Evolutionary conservation across 1,284 basidiomycete species (phyloP).

Genomic region (Microbotryum lychnidis-dioicae): DNA sequence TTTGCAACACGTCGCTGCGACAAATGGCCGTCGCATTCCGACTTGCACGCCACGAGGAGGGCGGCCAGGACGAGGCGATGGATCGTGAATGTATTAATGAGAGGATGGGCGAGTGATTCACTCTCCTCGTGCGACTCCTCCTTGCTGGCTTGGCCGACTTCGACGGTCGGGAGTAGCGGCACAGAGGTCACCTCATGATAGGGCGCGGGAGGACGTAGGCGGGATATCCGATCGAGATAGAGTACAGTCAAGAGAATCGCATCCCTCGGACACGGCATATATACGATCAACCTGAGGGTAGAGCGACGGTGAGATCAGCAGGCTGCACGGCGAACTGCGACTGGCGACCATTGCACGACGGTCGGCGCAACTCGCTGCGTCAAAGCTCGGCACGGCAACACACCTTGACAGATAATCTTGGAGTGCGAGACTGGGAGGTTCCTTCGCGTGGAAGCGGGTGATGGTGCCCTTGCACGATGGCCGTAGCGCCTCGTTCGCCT

Average conservation of each 20-base stretch:
- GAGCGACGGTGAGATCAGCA: not conserved
- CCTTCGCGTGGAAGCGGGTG: slow-evolving; percentile 29
- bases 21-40: slow-evolving; percentile 20
- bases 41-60: slow-evolving; percentile 29
- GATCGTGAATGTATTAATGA: slow-evolving; percentile 30
- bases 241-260: slow-evolving; percentile 21
- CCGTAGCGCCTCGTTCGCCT: slow-evolving; percentile 11
- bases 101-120: not conserved
- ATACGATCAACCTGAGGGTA: slow-evolving; percentile 16
- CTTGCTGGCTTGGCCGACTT: not conserved
- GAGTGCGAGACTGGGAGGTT: slow-evolving; percentile 12
- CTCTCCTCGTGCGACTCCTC: too few relatives aligned
- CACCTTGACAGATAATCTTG: slow-evolving; percentile 17
- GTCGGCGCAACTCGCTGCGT: too few relatives aligned
- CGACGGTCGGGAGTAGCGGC: slow-evolving; percentile 4
- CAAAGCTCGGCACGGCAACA: not conserved
- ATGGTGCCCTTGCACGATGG: slow-evolving; percentile 7
- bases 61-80: slow-evolving; percentile 29
- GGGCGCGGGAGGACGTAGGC: not conserved
- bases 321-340: too few relatives aligned
- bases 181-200: not conserved
- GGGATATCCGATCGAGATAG: slow-evolving; percentile 27
- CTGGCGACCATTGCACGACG: too few relatives aligned
- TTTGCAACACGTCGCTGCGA: slow-evolving; percentile 22
- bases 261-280: slow-evolving; percentile 28